These are phyloP conservation scores for Anethum foeniculum DNA, from an alignment of 140 eudicot species.

Conservation along the genomic window DNA sequence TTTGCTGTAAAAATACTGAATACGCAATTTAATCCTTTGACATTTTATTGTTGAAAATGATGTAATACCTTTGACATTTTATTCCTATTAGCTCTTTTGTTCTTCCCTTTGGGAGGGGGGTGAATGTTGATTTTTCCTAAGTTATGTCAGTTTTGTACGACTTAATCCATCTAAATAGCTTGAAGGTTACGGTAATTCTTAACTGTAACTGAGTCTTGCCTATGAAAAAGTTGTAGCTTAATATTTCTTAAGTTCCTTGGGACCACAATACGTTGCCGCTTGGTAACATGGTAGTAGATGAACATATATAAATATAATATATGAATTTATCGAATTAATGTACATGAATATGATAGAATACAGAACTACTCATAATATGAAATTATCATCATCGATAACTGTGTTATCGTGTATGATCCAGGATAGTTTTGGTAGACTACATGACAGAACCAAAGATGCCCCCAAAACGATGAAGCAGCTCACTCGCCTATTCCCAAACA, in stretches of 20 bases:
- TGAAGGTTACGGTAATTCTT: not conserved
- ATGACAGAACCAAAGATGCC: slow-evolving; percentile 71
- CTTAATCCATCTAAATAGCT: not conserved
- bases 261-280: not conserved
- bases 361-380: not conserved
- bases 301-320: not conserved
- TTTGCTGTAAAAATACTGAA: not conserved
- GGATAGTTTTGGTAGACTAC: slow-evolving; percentile 72
- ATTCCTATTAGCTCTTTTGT: not conserved
- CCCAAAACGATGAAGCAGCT: slow-evolving; percentile 83
- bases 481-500: slow-evolving; percentile 76
- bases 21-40: not conserved
- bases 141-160: not conserved
- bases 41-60: not conserved
- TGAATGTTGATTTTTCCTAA: not conserved
- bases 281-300: not conserved
- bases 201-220: not conserved
- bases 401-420: slow-evolving; percentile 25
- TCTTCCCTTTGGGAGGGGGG: not conserved
- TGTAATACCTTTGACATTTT: not conserved
- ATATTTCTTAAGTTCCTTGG: not conserved
- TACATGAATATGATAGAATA: not conserved
- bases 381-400: too few species aligned
- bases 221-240: not conserved
- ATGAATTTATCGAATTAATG: not conserved